Conservation (phyloP, 768 basidiomycete genomes). For the Cystofilobasidium ferigula region DNA sequence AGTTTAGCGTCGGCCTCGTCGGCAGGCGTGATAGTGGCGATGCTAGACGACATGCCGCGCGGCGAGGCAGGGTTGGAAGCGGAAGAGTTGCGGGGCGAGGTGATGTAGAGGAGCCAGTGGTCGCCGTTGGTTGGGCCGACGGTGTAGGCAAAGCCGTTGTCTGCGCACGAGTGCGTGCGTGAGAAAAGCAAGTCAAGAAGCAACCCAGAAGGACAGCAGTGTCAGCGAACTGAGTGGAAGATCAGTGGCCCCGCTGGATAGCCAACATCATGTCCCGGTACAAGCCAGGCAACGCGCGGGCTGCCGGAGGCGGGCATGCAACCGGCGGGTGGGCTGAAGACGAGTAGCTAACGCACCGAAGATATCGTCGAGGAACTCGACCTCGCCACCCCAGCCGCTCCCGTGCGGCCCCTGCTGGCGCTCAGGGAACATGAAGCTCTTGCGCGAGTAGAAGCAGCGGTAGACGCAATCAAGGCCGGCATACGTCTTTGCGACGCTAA, state of each 20-base stretch:
- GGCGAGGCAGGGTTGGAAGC: constrained; percentile 36
- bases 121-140: constrained; percentile 96
- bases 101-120: constrained; percentile 95
- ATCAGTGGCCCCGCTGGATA: too few species aligned
- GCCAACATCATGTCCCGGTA: too few species aligned
- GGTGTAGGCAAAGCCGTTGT: constrained; percentile 74
- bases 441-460: constrained; percentile 94
- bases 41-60: background rate
- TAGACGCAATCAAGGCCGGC: constrained; percentile 51
- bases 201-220: too few species aligned
- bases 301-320: too few species aligned
- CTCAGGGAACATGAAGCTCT: constrained; percentile 99
- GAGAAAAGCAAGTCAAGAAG: too few species aligned
- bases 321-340: too few species aligned
- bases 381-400: constrained; percentile 83
- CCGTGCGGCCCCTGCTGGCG: constrained; percentile 77
- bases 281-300: too few species aligned
- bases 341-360: constrained; percentile 67
- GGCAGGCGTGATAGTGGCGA: background rate
- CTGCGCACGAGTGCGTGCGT: too few species aligned
- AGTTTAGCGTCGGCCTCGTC: background rate
- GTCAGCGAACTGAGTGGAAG: too few species aligned
- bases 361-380: constrained; percentile 77
- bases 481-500: constrained; percentile 63
- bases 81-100: constrained; percentile 35